A percentile compares a stretch with the other conserved stretches of the same genome.
phyloP scores from a whole-genome alignment of 2,329 filamentous ascomycete genomes.

The Sclerotinia minor region DNA sequence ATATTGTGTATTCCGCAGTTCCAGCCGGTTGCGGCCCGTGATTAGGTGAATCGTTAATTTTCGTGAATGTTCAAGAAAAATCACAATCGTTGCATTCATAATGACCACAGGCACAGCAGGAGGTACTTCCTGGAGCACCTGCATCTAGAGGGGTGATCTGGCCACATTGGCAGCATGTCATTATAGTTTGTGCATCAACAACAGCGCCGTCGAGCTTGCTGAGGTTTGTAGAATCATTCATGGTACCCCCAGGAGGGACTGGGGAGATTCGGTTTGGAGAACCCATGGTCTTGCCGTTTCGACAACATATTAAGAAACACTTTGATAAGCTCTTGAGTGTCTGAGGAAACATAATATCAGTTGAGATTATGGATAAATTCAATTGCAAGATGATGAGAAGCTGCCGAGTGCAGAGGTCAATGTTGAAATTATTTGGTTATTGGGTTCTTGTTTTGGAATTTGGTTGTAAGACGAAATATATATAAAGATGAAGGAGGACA shows the following conservation, averaged over 20 bases:
- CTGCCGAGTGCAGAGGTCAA: neutral
- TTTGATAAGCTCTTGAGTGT: neutral
- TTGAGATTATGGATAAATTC: neutral
- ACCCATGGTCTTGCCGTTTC: neutral
- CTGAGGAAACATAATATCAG: neutral
- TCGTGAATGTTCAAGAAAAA: conserved; percentile 1
- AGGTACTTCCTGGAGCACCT: neutral
- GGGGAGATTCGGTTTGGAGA: neutral
- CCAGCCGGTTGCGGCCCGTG: fast-evolving
- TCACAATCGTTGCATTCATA: conserved; percentile 25
- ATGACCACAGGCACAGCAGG: conserved; percentile 19
- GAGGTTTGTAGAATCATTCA: neutral
- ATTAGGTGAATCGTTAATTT: neutral
- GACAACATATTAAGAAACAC: neutral
- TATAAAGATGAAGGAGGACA: too few relatives aligned
- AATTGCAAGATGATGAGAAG: neutral
- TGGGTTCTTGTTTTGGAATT: too few relatives aligned
- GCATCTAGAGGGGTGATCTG: neutral
- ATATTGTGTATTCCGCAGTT: neutral
- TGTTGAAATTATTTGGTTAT: neutral
- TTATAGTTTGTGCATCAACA: neutral
- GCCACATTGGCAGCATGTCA: conserved; percentile 21
- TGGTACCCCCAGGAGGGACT: neutral
- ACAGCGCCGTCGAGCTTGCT: neutral
- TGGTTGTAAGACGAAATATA: neutral